Evolutionary conservation across 768 basidiomycete genomes (phyloP).

Genomic region (Suillus subluteus): DNA sequence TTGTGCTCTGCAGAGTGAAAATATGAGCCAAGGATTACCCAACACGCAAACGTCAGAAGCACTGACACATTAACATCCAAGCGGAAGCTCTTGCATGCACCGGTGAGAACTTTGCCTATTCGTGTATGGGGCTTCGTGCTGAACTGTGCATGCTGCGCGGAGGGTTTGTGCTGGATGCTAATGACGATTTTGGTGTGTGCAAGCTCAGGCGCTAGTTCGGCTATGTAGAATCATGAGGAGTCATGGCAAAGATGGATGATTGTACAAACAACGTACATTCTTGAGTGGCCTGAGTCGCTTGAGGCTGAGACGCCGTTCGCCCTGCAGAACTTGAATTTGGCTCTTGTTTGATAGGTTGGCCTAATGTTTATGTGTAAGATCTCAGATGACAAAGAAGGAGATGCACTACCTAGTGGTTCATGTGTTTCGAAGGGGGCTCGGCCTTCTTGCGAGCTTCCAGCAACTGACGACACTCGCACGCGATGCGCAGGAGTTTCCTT

Average conservation of each 20-base stretch:
- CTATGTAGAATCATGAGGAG: neutral
- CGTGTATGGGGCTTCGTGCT: conserved; percentile 33
- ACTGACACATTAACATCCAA: conserved; percentile 28
- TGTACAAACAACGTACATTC: neutral
- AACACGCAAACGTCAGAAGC: neutral
- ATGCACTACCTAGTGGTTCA: neutral
- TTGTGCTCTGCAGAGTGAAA: conserved; percentile 20
- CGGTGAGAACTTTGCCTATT: conserved; percentile 30
- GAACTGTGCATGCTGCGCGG: conserved; percentile 36
- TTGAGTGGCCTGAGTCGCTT: neutral
- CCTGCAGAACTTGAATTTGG: neutral
- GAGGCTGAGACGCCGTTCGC: neutral
- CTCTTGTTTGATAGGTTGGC: neutral
- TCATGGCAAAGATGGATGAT: neutral
- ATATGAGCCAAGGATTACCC: neutral
- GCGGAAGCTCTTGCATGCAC: conserved; percentile 34
- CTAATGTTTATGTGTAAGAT: neutral
- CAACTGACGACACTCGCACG: neutral
- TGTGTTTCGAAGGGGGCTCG: neutral
- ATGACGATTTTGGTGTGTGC: conserved; percentile 15
- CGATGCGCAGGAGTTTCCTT: neutral
- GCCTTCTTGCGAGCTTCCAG: neutral
- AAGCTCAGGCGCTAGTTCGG: neutral
- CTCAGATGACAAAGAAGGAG: neutral
- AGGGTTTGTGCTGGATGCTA: conserved; percentile 34